These are phyloP conservation scores for Penicillium thymicola DNA, from an alignment of 2,329 filamentous ascomycete genomes.

Conservation along the genomic window DNA sequence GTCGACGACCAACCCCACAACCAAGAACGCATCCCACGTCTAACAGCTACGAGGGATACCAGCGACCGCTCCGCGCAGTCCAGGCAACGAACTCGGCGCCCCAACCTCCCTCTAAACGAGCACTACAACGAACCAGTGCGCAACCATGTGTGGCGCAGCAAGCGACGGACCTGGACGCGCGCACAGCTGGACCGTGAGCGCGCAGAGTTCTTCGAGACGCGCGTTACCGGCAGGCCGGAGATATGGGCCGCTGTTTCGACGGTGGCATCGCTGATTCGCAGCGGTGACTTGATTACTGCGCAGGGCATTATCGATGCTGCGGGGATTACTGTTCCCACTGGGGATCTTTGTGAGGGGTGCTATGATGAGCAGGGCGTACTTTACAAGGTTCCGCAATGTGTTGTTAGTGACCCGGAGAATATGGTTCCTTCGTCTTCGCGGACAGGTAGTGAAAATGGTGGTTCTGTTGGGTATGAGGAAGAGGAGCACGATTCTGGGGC, in stretches of 20 bases:
- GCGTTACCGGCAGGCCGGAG: slow-evolving; percentile 72
- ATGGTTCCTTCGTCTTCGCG: slow-evolving; percentile 29
- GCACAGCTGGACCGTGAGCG: slow-evolving; percentile 67
- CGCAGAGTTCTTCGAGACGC: slow-evolving; percentile 83
- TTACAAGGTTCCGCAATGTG: slow-evolving; percentile 65
- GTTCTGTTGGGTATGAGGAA: slow-evolving; percentile 8
- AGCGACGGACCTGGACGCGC: slow-evolving; percentile 66
- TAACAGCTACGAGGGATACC: slow-evolving; percentile 9
- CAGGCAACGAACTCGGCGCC: slow-evolving; percentile 12
- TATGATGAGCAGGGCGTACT: slow-evolving; percentile 70
- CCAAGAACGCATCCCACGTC: slow-evolving; percentile 8
- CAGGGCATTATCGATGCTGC: slow-evolving; percentile 78
- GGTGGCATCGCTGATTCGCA: slow-evolving; percentile 66
- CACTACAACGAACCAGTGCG: slow-evolving; percentile 69
- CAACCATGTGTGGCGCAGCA: slow-evolving; percentile 63
- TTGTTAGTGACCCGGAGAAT: slow-evolving; percentile 66
- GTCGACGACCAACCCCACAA: slow-evolving; percentile 24
- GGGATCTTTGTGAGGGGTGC: slow-evolving; percentile 66
- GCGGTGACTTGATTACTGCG: slow-evolving; percentile 62
- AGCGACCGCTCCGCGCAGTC: slow-evolving; percentile 9
- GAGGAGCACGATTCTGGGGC: slow-evolving; percentile 26
- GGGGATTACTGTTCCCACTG: slow-evolving; percentile 70
- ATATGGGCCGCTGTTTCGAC: slow-evolving; percentile 74
- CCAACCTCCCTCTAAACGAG: slow-evolving; percentile 43
- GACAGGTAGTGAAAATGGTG: slow-evolving; percentile 16